These are phyloP conservation scores for Ceratocystis papillata DNA, from an alignment of 2,329 filamentous ascomycete species.

Conservation along the genomic window DNA sequence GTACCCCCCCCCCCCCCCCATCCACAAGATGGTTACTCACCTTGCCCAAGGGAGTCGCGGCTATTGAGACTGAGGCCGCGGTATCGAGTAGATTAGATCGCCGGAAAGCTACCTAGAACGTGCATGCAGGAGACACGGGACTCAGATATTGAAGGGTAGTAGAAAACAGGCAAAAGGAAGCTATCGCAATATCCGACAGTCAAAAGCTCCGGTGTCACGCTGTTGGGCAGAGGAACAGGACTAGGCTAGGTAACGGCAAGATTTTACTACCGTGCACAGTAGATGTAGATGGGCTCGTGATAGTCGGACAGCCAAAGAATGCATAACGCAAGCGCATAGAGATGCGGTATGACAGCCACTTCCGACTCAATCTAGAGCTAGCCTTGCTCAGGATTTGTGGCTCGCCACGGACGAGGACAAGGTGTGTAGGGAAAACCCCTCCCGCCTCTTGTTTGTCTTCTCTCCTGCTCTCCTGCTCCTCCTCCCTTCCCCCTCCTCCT, in stretches of 20 bases:
- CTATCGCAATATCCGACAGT: background rate
- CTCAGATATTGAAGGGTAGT: background rate
- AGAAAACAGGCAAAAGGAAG: background rate
- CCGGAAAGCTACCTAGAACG: slow-evolving; percentile 12
- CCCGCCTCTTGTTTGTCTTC: background rate
- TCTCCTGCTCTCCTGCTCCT: background rate
- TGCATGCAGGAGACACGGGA: slow-evolving; percentile 5
- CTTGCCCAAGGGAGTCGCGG: slow-evolving; percentile 18
- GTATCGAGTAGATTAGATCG: slow-evolving; percentile 24
- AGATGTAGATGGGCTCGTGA: too few species aligned
- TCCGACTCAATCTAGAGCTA: background rate
- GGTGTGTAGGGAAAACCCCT: background rate
- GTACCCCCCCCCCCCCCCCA: background rate
- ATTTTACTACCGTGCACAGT: too few species aligned
- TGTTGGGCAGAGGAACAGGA: background rate
- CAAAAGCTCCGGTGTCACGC: background rate
- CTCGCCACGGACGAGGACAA: background rate
- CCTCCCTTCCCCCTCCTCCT: background rate
- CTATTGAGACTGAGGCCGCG: slow-evolving; percentile 22
- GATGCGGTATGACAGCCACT: background rate
- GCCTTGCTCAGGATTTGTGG: too few species aligned
- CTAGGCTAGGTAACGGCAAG: background rate
- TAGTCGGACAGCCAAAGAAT: too few species aligned
- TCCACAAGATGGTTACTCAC: background rate
- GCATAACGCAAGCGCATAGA: background rate